Base-by-base conservation (phyloP, 805 yeast species). In the Teunomyces kruisii region DNA sequence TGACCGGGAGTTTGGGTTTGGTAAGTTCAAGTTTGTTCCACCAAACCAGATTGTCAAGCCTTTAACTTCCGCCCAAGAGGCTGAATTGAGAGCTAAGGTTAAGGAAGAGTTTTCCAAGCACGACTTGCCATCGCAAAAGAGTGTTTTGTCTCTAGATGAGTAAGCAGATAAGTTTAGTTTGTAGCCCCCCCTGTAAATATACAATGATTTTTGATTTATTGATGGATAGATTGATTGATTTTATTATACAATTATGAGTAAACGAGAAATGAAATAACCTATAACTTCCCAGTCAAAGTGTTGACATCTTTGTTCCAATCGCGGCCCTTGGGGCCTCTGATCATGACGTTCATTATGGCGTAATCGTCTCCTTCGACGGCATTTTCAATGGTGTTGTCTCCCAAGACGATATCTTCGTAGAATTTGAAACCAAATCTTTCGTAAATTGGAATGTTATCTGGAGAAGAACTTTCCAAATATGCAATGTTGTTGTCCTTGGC, bases 1-100 rank as follows among this genome's bases (percentile, higher is more conserved):
- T 27, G 99, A 94, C 64, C 77, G 96, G 55, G 96, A 92, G 54
- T 92, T 94, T 71, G 97, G 95, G 1, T 81, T 87, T 54, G 99
- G 99, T 27, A 81, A 83, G 55, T 90, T 91, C 65, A 76, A 75
- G 45, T 94, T 94, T 67, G 86, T 88, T 32, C 81, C 91, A 9
- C 96, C 97, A 9, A 80, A 84, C 61, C 82, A 83, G 60, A 78
- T 84, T 3, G 95, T 92, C 40, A 81, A 78, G 53, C 86, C 85
- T 15, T 72, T 90, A 54, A 80, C 89, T 0, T 66, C 69, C 35
- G 80, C 79, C 39, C 90, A 89, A 66, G 86, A 80, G 56, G 70
- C 68, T 39, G 74, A 71, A 42, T 70, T 84, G 61, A 70, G 72
- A 45, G 65, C 68, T 31, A 70, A 68, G 45, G 84, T 81, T 4